Evolutionary conservation across 1,284 basidiomycete genomes (phyloP).

Genomic region (Garcileccinum viscosum): DNA sequence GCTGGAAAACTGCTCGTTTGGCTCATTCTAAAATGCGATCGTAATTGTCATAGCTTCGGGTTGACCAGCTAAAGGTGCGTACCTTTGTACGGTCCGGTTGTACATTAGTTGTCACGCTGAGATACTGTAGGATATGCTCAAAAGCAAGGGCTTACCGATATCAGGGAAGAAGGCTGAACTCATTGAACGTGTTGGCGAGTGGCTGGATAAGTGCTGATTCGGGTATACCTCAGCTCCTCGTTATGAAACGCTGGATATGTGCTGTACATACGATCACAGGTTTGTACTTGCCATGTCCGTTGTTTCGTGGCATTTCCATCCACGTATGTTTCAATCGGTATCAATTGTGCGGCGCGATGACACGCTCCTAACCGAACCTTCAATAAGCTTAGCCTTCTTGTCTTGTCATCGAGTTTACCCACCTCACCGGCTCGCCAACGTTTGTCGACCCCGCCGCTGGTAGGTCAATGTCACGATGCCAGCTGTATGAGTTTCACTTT

Average conservation of each 20-base stretch:
- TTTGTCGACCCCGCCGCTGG: neutral
- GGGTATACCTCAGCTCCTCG: neutral
- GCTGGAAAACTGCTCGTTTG: constrained; percentile 22
- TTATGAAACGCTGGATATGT: neutral
- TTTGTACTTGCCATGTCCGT: neutral
- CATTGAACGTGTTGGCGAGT: constrained; percentile 65
- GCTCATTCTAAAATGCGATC: constrained; percentile 14
- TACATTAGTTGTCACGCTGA: constrained; percentile 11
- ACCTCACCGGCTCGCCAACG: neutral
- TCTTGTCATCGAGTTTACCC: neutral
- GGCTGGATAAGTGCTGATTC: constrained; percentile 45
- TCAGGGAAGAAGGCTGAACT: constrained; percentile 77
- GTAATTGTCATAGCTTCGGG: constrained; percentile 60
- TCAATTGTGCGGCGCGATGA: neutral
- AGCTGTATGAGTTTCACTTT: neutral
- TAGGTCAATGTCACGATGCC: neutral
- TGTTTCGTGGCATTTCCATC: neutral
- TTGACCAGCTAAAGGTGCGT: constrained; percentile 77
- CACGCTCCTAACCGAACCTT: too few relatives aligned
- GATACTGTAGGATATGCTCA: constrained; percentile 66
- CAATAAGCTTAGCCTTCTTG: neutral
- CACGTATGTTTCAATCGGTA: constrained; percentile 12
- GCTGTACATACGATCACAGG: neutral
- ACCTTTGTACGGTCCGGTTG: constrained; percentile 6
- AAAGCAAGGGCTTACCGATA: constrained; percentile 60